phyloP scores from a whole-genome alignment of 495 filamentous ascomycete species.

The Aspergillus saccharolyticus region DNA sequence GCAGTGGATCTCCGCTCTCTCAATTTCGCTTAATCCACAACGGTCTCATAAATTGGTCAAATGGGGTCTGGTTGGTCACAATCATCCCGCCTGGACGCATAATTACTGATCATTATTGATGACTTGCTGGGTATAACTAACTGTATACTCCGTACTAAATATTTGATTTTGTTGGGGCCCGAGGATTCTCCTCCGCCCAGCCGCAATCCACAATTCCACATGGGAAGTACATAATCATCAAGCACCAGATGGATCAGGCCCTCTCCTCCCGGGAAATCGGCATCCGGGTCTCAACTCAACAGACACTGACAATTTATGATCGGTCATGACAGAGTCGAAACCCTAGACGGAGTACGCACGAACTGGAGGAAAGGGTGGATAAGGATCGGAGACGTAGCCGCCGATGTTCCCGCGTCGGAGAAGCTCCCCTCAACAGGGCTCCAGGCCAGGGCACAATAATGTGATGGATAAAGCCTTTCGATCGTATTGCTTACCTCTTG shows the following conservation, averaged over 20 bases:
- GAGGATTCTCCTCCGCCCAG: background rate
- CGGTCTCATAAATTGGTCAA: constrained; percentile 22
- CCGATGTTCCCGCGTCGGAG: background rate
- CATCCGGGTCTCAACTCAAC: background rate
- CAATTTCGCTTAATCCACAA: constrained; percentile 36
- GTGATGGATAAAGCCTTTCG: background rate
- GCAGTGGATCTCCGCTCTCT: constrained; percentile 23
- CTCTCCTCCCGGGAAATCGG: background rate
- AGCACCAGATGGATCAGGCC: background rate
- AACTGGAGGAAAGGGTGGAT: background rate
- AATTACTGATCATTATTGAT: background rate
- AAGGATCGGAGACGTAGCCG: background rate
- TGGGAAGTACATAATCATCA: background rate
- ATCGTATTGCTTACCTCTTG: background rate
- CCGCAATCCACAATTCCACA: background rate
- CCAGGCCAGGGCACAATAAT: background rate
- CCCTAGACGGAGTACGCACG: too few relatives aligned
- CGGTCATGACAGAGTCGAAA: too few relatives aligned
- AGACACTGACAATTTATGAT: background rate
- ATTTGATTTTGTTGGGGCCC: background rate
- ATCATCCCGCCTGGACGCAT: background rate
- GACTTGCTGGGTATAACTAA: too few relatives aligned
- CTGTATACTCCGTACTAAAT: background rate
- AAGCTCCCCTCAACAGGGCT: too few relatives aligned
- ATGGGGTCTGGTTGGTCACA: constrained; percentile 13